Conservation (phyloP, 495 filamentous ascomycete genomes). For the Cudoniella acicularis region DNA sequence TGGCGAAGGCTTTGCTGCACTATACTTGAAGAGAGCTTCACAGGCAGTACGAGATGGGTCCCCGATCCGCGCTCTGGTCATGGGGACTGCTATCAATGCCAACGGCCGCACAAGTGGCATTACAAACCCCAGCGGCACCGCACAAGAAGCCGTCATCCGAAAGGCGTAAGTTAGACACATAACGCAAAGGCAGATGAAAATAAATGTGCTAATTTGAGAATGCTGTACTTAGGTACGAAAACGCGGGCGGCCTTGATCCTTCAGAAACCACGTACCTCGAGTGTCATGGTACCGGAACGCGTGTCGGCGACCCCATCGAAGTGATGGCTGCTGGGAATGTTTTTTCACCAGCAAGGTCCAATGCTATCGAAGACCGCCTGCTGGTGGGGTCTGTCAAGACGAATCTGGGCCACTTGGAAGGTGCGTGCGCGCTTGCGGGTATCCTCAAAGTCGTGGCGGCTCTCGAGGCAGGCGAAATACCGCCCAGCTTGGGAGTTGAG, state of each 20-base stretch:
- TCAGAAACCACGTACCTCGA: constrained; percentile 45
- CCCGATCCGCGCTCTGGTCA: constrained; percentile 60
- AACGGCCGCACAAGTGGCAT: constrained; percentile 57
- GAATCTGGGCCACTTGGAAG: constrained; percentile 57
- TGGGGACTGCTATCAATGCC: constrained; percentile 54
- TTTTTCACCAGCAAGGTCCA: constrained; percentile 32
- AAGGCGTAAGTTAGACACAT: no score
- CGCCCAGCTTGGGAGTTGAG: constrained; percentile 45
- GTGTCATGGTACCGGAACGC: constrained; percentile 49
- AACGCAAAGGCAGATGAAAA: no score
- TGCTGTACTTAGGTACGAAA: no score
- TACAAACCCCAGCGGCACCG: constrained; percentile 50
- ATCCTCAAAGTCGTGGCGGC: constrained; percentile 54
- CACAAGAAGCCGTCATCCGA: constrained; percentile 54
- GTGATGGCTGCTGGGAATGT: constrained; percentile 49
- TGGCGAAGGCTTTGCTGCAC: constrained; percentile 57
- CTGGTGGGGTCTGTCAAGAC: constrained; percentile 55
- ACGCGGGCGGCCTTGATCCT: constrained; percentile 41
- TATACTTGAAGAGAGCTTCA: constrained; percentile 56
- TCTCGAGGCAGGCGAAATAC: constrained; percentile 50
- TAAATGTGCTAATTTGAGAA: no score
- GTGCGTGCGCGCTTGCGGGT: constrained; percentile 50
- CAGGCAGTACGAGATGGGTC: constrained; percentile 51
- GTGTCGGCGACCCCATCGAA: constrained; percentile 58
- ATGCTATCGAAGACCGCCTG: constrained; percentile 29